phyloP scores from a whole-genome alignment of 2,329 filamentous ascomycete genomes.

The Ophiostoma pallidulum region DNA sequence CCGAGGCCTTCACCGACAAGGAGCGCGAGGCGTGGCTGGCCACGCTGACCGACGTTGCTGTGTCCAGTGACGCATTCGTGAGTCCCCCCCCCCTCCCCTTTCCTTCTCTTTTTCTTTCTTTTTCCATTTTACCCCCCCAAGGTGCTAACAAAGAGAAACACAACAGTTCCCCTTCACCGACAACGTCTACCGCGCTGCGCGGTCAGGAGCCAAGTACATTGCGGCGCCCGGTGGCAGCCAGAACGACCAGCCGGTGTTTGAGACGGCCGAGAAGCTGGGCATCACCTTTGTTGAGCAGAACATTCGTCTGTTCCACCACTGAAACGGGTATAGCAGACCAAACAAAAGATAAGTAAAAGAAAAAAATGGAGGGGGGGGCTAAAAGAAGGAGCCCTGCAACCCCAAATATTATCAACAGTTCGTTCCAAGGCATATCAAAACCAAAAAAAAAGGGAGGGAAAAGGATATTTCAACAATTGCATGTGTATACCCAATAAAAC shows the following conservation, averaged over 20 bases:
- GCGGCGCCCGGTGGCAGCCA: slow-evolving; percentile 86
- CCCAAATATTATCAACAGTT: no score
- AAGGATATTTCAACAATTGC: no score
- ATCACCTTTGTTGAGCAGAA: slow-evolving; percentile 96
- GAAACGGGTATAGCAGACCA: slow-evolving; percentile 25
- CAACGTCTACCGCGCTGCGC: slow-evolving; percentile 85
- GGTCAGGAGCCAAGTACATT: slow-evolving; percentile 91
- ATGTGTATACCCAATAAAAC: no score
- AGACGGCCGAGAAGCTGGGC: slow-evolving; percentile 81
- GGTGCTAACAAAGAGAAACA: slow-evolving; percentile 3
- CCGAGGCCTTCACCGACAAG: slow-evolving; percentile 67
- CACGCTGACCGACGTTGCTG: slow-evolving; percentile 71
- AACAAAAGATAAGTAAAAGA: background rate
- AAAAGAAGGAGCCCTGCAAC: no score
- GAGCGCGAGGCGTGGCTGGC: slow-evolving; percentile 81
- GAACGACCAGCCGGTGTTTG: slow-evolving; percentile 72
- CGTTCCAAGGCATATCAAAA: no score
- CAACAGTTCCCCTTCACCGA: slow-evolving; percentile 96
- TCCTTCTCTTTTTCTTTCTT: background rate
- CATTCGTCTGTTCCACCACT: slow-evolving; percentile 91
- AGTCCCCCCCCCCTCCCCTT: slow-evolving; percentile 29
- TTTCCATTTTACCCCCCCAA: no score
- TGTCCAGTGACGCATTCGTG: slow-evolving; percentile 93
- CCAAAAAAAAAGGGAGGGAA: no score
- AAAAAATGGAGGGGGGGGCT: background rate